Base-by-base conservation (phyloP, 2,329 filamentous ascomycete genomes). In the Hortaea werneckii region DNA sequence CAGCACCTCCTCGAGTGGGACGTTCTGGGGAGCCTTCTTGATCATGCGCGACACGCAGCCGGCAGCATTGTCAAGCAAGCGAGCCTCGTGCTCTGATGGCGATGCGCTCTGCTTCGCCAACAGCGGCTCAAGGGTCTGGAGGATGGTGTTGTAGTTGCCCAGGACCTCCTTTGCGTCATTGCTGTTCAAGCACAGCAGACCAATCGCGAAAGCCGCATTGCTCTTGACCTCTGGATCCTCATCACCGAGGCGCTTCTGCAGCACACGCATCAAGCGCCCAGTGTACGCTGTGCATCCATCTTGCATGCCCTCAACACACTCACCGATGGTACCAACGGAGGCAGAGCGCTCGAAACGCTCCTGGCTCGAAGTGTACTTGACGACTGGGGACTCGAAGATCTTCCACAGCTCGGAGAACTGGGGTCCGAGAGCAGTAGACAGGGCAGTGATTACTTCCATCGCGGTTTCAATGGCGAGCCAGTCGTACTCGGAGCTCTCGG, bases 381-480 rank as follows among this genome's bases (percentile, higher is more conserved):
- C 72, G 56, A 96, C 77, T 34, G 85, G 85, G 75, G 92, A 90
- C 74, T 95, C 86, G 56, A 95, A 95, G 58, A 94, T 82, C 75
- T 94, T 94, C 87, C 88, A 96, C 51, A 95, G 74, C 71, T 95
- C 84, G 46, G 77, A 76, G 59, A 95, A 96, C 56, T 82, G 80
- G 20, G 77, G 66, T 35, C 92, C 92, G 10, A 96, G 80, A 29
- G 87, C 87, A 40, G 80, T 79, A 13, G 89, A 82, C 37, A 96
- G 78, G 34, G 86, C 87, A 43, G 87, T 87, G 42, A 95, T 75
- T 40, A 94, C 87, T 54, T 96, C 92, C 45, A 96, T 78, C 32
- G 87, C 89, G 7, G 88, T 95, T 70, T 98, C 92, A 45, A 96
- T 84, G 42, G 95, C 83, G 12, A 95, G 79, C 92, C 92, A 96